Evolutionary conservation across 2,329 filamentous ascomycete species (phyloP), one percentile per base, ranked within the genome.

Genomic region (Colletotrichum spaethianum): DNA sequence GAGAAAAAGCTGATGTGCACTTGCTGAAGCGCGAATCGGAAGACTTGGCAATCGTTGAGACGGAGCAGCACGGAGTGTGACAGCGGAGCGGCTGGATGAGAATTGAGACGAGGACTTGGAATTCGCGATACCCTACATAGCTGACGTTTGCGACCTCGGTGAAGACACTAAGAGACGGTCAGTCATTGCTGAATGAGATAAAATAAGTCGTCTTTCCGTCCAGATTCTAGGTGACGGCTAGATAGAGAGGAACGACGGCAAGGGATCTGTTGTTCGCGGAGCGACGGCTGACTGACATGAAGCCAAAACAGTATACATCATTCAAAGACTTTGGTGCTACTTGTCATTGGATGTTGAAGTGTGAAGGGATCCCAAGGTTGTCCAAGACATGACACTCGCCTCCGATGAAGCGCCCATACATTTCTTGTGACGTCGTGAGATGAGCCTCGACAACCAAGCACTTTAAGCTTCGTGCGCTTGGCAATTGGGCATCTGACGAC

Each of bases 61-160:
- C 9, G 9, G 11, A 36, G 7, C 9, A 2, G 28, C 20, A 16
- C n/a, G 36, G 3, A 7, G n/a, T 53, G n/a, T 2, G 14, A 26
- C 3, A 12, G 20, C 18, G 36, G 18, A 18, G 60, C n/a, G 18
- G 16, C n/a, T 55, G 16, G 6, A 33, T 18, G 9, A 3, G n/a
- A 56, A 44, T 20, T 20, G 48, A 40, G 23, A n/a, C 31, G n/a
- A 20, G 16, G 16, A 48, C 33, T 36, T 67, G 63, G 42, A 62
- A 50, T 67, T 62, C 50, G 48, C 50, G 56, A 71, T 67, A 70
- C 67, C 63, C 63, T 60, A 36, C 18, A 48, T 53, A 14, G 20
- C n/a, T 53, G 16, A 31, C 16, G n/a, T 9, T 2, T n/a, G 40
- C 20, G 28, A 14, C 31, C n/a, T 38, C 33, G 12, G n/a, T 9